phyloP scores from a whole-genome alignment of 2,329 filamentous ascomycete genomes.

The Exophiala calicioides region DNA sequence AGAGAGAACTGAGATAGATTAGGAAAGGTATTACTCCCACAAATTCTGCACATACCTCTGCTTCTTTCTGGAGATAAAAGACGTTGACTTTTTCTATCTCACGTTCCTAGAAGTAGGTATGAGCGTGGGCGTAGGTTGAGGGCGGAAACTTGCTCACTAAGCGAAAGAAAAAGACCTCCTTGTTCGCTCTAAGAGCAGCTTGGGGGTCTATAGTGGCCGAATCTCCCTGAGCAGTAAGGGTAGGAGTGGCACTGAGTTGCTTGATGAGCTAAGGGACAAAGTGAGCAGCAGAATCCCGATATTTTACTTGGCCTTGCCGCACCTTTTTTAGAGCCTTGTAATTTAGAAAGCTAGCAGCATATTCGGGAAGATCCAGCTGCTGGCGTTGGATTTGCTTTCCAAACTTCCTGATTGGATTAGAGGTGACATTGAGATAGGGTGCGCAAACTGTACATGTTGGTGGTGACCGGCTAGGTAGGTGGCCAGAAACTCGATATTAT shows the following conservation, averaged over 20 bases:
- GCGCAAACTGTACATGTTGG: slow-evolving; percentile 29
- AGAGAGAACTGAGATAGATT: slow-evolving; percentile 72
- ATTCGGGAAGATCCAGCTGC: slow-evolving; percentile 98
- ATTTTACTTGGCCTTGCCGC: slow-evolving; percentile 30
- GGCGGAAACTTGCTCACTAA: slow-evolving; percentile 58
- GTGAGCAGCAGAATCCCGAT: slow-evolving; percentile 24
- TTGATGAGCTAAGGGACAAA: slow-evolving; percentile 79
- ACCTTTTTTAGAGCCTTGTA: slow-evolving; percentile 99
- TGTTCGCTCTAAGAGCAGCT: slow-evolving; percentile 84
- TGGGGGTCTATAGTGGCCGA: slow-evolving; percentile 35
- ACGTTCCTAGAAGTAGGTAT: slow-evolving; percentile 66
- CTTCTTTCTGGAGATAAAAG: slow-evolving; percentile 97
- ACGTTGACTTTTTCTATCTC: slow-evolving; percentile 98
- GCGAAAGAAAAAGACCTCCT: slow-evolving; percentile 97
- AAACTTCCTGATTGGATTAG: slow-evolving; percentile 76
- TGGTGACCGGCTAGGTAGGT: slow-evolving; percentile 8
- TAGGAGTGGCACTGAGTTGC: slow-evolving; percentile 89
- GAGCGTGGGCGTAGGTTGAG: background rate
- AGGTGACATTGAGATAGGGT: slow-evolving; percentile 7
- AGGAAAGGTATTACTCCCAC: background rate
- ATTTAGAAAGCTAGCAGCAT: slow-evolving; percentile 98
- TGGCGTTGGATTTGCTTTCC: slow-evolving; percentile 99
- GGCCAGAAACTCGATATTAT: slow-evolving; percentile 3
- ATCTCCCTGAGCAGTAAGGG: slow-evolving; percentile 74
- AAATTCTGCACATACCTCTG: slow-evolving; percentile 66